Base-by-base conservation (phyloP, 805 yeast genomes). In the Nakazawaea ishiwadae region DNA sequence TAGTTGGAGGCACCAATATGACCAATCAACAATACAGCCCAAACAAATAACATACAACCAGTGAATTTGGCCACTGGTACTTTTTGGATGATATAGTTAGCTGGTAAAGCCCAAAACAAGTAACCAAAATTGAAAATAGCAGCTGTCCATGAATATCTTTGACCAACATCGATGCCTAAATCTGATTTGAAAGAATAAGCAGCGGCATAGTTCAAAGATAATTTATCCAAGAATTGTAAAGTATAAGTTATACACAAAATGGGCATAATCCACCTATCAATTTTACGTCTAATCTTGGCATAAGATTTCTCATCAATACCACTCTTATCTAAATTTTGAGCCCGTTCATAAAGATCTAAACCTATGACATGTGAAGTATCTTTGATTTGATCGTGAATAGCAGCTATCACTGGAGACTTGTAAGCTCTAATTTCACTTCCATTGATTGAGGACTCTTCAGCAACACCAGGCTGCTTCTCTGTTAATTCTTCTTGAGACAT, bases 71-170 rank as follows among this genome's bases (percentile, higher is more conserved):
- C 58, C 29, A 66, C 56, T 3, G 71, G 69, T 12, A 58, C 52
- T 34, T 50, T 61, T 44, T 64, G 71, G 31, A 64, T 49, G 19
- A 58, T 30, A 29, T 52, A 53, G 32, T 49, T 61, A 32, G 75
- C 69, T 2, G 82, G 81, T 39, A 74, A 60, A 48, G 77, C 81
- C 51, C 75, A 77, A 16, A 66, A 66, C 35, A 83, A 55, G 53
- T 82, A 83, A 1, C 88, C 90, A 30, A 81, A 55, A 51, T 79
- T 79, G 49, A 79, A 80, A 6, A 77, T 69, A 1, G 81, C 68
- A 12, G 82, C 77, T 15, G 71, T 58, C 80, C 84, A 75, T 37
- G 75, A 56, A 50, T 75, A 71, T 53, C 66, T 60, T 41, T 46
- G 57, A 30, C 71, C 75, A 42, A 49, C 47, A 31, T 35, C 44